Evolutionary conservation across 192 early-diverging fungal genomes (phyloP).

Genomic region (Endogone sp.): DNA sequence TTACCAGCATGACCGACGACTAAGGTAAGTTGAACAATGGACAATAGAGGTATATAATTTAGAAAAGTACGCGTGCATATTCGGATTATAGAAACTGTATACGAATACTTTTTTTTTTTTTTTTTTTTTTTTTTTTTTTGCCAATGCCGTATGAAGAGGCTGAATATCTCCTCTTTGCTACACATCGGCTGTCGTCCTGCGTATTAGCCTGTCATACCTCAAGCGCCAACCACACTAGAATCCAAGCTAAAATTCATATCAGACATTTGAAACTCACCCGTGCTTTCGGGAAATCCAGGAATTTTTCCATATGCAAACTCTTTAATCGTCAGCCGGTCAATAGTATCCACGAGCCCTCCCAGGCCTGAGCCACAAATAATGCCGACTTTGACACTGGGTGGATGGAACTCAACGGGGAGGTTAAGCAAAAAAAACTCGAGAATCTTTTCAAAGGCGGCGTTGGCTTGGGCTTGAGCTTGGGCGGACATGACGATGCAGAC

Average conservation of each 20-base stretch:
- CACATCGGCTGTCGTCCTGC: no score
- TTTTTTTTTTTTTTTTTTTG: no score
- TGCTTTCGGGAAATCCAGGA: constrained; percentile 79
- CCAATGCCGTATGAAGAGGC: no score
- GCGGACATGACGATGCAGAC: not conserved
- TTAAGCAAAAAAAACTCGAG: not conserved
- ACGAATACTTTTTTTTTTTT: not conserved
- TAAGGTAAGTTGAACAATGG: constrained; percentile 7
- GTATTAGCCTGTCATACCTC: no score
- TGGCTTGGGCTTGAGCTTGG: not conserved
- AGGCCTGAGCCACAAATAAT: constrained; percentile 85
- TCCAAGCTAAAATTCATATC: no score
- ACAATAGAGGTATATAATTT: no score
- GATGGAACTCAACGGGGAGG: constrained; percentile 23
- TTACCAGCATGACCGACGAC: constrained; percentile 73
- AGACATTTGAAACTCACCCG: constrained; percentile 56
- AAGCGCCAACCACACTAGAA: no score
- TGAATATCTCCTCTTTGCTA: no score
- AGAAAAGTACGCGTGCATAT: not conserved
- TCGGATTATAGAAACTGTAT: not conserved
- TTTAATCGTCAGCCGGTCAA: constrained; percentile 47
- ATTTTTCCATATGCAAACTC: constrained; percentile 76
- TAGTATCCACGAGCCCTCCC: constrained; percentile 70
- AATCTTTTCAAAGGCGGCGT: not conserved
- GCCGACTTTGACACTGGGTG: constrained; percentile 57